Conservation (phyloP, 257 asterid genomes). For the Linderniella brevidens region DNA sequence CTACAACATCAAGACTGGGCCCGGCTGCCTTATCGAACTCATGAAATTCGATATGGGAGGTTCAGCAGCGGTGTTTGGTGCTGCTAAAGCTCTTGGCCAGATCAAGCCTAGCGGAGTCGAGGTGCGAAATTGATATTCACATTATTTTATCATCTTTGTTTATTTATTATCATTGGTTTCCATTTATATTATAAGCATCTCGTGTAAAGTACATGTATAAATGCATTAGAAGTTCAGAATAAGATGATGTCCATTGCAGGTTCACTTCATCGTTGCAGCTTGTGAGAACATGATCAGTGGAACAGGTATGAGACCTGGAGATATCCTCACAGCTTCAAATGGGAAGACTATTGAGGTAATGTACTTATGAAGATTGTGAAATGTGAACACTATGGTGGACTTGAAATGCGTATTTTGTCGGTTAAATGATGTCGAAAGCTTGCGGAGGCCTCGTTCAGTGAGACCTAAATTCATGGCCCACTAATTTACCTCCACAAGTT, state of each 20-base stretch:
- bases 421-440: not conserved
- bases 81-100: conserved; percentile 93
- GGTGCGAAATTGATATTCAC: conserved; percentile 21
- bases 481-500: too few relatives aligned
- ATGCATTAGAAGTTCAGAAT: not conserved
- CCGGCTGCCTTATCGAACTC: conserved; percentile 76
- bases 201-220: not conserved
- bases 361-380: not conserved
- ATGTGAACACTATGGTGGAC: not conserved
- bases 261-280: conserved; percentile 93
- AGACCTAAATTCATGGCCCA: too few relatives aligned
- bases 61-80: conserved; percentile 93
- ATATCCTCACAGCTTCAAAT: conserved; percentile 75
- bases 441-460: too few relatives aligned
- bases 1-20: conserved; percentile 94
- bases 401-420: not conserved
- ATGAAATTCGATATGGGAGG: conserved; percentile 99
- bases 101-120: conserved; percentile 96
- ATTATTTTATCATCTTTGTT: conserved; percentile 4
- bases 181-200: not conserved
- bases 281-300: conserved; percentile 98
- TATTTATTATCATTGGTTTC: not conserved
- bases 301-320: conserved; percentile 96
- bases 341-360: conserved; percentile 91
- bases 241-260: conserved; percentile 23